phyloP scores from a whole-genome alignment of 108 stramenopile species.

The Skeletonema tropicum region DNA sequence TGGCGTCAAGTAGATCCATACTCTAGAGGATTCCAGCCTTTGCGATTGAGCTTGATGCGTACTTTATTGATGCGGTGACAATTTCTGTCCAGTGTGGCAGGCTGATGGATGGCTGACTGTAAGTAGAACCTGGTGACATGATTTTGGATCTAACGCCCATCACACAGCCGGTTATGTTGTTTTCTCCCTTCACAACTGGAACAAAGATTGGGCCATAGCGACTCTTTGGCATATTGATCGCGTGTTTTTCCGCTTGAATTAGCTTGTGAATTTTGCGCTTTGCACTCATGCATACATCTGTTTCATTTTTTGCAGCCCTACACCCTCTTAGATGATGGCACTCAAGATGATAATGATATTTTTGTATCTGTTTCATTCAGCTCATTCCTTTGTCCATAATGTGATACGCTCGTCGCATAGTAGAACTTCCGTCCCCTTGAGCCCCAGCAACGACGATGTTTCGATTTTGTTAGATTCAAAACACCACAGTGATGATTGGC shows the following conservation, averaged over 20 bases:
- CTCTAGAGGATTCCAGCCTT: too few species aligned
- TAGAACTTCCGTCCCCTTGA: too few species aligned
- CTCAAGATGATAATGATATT: not conserved
- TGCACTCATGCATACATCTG: constrained; percentile 10
- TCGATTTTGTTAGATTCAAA: not conserved
- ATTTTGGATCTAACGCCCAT: not conserved
- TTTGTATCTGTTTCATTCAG: not conserved
- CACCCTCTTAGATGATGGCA: too few species aligned
- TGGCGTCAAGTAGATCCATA: too few species aligned
- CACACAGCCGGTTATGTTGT: constrained; percentile 10
- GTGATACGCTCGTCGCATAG: too few species aligned
- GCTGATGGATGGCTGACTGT: too few species aligned
- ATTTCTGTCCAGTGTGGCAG: too few species aligned
- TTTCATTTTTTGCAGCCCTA: not conserved
- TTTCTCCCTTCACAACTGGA: not conserved
- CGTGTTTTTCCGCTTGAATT: not conserved
- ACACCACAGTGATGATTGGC: constrained; percentile 16
- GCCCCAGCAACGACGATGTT: not conserved
- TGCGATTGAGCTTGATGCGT: too few species aligned
- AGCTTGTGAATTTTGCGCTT: constrained; percentile 3
- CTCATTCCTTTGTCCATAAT: not conserved
- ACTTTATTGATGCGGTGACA: too few species aligned
- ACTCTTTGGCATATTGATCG: not conserved
- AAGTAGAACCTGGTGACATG: too few species aligned
- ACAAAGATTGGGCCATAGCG: constrained; percentile 1